These are phyloP conservation scores for Dactylellina haptotyla DNA, from an alignment of 2,329 filamentous ascomycete genomes.

Conservation along the genomic window DNA sequence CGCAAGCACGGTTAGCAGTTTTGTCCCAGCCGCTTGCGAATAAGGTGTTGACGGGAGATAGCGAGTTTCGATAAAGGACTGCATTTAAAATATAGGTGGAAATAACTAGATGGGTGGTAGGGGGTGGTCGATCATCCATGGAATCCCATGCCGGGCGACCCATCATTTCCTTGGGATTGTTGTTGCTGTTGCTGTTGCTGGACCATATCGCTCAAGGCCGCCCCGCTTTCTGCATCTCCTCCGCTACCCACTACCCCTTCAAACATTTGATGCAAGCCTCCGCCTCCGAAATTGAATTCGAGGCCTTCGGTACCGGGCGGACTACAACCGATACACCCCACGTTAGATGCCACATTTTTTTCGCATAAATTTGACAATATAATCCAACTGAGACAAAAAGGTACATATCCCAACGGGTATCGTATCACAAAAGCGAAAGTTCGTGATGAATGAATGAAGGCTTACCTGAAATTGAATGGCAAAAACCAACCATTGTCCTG, in stretches of 20 bases:
- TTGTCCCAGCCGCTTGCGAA: constrained; percentile 31
- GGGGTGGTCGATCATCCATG: constrained; percentile 46
- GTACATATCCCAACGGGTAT: constrained; percentile 2
- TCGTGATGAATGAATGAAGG: background rate
- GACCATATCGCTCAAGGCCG: constrained; percentile 46
- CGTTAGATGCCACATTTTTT: constrained; percentile 17
- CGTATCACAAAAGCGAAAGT: background rate
- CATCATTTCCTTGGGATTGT: constrained; percentile 31
- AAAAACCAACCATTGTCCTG: constrained; percentile 52
- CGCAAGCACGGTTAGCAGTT: constrained; percentile 2
- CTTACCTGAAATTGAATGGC: constrained; percentile 53
- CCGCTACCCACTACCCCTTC: constrained; percentile 45
- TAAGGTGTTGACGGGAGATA: constrained; percentile 26
- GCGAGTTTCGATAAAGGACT: constrained; percentile 34
- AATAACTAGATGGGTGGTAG: constrained; percentile 37
- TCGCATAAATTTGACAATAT: constrained; percentile 3
- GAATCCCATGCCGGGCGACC: constrained; percentile 41
- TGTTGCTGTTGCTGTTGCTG: constrained; percentile 35
- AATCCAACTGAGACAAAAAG: background rate
- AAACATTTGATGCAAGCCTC: constrained; percentile 52
- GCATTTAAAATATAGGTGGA: constrained; percentile 50
- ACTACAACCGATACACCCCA: constrained; percentile 40
- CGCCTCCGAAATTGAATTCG: constrained; percentile 52
- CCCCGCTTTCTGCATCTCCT: constrained; percentile 32
- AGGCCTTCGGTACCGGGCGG: constrained; percentile 49